Evolutionary conservation across 257 asterid species (phyloP), one percentile per base, ranked within the genome.

Genomic region (Eustoma russellianum): DNA sequence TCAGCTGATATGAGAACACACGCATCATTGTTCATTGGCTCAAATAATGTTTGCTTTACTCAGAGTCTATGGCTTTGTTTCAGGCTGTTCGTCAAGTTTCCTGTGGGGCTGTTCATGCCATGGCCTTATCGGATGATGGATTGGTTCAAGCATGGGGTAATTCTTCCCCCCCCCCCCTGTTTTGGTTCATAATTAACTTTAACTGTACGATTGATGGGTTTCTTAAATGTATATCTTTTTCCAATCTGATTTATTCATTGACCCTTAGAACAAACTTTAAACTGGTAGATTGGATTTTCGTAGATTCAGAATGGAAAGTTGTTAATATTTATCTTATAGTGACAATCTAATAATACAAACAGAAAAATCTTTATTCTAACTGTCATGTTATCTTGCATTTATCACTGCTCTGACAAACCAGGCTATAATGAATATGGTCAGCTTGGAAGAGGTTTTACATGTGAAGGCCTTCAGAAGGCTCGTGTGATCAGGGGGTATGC

Each of bases 361-460:
- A 66, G 61, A 70, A 66, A 59, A 24, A 24, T 52, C 50, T 11
- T 57, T 61, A 53, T 62, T 52, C 66, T 52, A 52, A 70, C 55
- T 64, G 17, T 41, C 30, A 54, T 60, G 40, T 19, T 56, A 52
- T 60, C 16, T 40, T 52, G 48, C 69, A 74, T 78, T 71, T 77
- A 71, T 77, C 70, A 62, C 71, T 78, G 78, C 62, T 71, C 73
- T 80, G 75, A 70, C 70, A 77, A 77, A 82, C 75, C 95, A 91
- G 99, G 99, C 76, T 88, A 92, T 74, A 92, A 88, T 81, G 99
- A 88, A 70, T 85, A 58, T 77, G 97, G 95, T 62, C 97, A 92
- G 86, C 94, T 92, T 70, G 95, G 99, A 65, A 81, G 99, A 88
- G 99, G 99, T 71, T 59, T 81, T 77, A 88, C 97, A 56, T 67